Evolutionary conservation across 257 asterid genomes (phyloP), one percentile per base, ranked within the genome.

Genomic region (Solanum neorickii): DNA sequence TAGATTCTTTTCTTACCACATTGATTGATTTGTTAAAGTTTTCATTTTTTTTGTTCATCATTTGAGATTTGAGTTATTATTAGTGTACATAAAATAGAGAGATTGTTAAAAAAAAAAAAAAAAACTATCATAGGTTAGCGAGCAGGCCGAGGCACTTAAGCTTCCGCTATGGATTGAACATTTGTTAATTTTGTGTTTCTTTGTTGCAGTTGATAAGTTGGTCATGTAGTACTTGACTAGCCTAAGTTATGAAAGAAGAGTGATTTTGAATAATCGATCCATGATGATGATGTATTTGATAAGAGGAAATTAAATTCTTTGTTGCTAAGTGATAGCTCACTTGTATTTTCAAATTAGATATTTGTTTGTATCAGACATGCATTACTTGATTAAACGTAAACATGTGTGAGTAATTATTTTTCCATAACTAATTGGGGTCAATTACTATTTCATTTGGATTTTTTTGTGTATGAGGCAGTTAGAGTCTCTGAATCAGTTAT

Each of bases 11-110:
- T 69, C 15, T 80, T 20, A 15, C 68, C 68, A 27, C 42, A 80
- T 80, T 82, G 52, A 56, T 39, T 12, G 20, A 86, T 86, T 73
- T 37, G 59, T 86, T 66, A 25, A 31, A 75, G n/a, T 76, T 65
- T 27, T 74, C 59, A 15, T 12, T 47, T 83, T 15, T 82, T 60
- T 85, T 84, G 74, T 69, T 11, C 82, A 31, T 44, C 39, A 85
- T 70, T 70, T 85, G 83, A 41, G 37, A 16, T 47, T 80, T 46
- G 68, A 47, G 65, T 77, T 33, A 37, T 39, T 7, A 2, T 7
- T 21, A 46, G 29, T 80, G 44, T 80, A 80, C 85, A 80, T 20
- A 47, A 80, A 76, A 42, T n/a, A 42, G 21, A 76, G 82, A 39
- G 52, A 6, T 73, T 35, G 29, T 73, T 27, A 35, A 35, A 16